Evolutionary conservation across 2,329 filamentous ascomycete species (phyloP), one percentile per base, ranked within the genome.

Genomic region (Colletotrichum falcatum): DNA sequence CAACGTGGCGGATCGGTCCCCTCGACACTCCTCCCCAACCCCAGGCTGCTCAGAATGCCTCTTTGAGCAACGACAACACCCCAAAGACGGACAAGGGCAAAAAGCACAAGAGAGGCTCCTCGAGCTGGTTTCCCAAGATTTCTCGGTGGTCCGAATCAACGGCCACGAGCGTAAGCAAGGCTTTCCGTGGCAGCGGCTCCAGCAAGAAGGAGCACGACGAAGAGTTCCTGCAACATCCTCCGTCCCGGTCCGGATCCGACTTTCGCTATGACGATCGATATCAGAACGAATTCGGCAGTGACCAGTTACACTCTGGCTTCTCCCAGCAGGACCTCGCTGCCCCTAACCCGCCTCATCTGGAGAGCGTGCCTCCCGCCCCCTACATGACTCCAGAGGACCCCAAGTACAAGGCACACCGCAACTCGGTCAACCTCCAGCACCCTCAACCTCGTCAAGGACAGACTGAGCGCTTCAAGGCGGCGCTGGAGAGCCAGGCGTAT

Each of bases 131-230:
- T 72, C 94, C 95, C 30, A 98, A 97, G 83, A 95, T 97, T 73
- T 98, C 96, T 7, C 90, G 96, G 53, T 99, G 96, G 96, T 98
- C 95, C 0, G 96, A 97, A 82, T 98, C 95, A 2, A 99, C 96
- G 0, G 89, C 95, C 5, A 97, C 94, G 0, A 97, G 94, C 71
- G 90, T 94, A 53, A 91, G 93, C 54, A 92, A 92, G 75, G 92
- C 91, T 49, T 92, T 95, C 79, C 89, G 92, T 49, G 89, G 88
- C 76, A 93, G 90, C 75, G 86, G 85, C 54, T 85, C 86, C 58
- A 84, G 81, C 28, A 85, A 84, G 77, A 89, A 87, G 75, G 85
- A 87, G 53, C 84, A 85, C 82, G 90, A 84, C 82, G 90, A 85
- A 79, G 91, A 84, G 82, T 90, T 82, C 86, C 87, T 74, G 80